phyloP scores from a whole-genome alignment of 129 eudicot genomes.

The Flaveria robusta region DNA sequence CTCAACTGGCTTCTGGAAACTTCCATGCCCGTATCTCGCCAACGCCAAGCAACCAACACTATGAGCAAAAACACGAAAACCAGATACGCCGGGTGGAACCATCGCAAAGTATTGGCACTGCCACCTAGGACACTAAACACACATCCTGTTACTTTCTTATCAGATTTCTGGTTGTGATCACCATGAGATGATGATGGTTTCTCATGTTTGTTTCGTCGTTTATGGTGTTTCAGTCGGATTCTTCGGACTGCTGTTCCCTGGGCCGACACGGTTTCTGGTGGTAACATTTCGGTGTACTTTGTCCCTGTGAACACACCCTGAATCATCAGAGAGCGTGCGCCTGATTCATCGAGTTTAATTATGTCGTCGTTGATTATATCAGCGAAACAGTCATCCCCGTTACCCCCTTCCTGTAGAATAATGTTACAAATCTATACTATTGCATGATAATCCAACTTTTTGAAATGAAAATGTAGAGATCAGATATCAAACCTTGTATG shows the following conservation, averaged over 20 bases:
- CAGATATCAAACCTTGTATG: constrained; percentile 31
- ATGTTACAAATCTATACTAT: not conserved
- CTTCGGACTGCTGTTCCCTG: constrained; percentile 72
- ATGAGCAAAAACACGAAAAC: constrained; percentile 37
- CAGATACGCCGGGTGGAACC: constrained; percentile 2
- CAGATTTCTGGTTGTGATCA: constrained; percentile 6
- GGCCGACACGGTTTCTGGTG: constrained; percentile 23
- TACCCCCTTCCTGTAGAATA: constrained; percentile 36
- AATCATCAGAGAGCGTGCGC: constrained; percentile 18
- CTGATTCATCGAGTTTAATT: constrained; percentile 63
- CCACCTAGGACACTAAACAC: constrained; percentile 21
- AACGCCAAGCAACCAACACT: constrained; percentile 22
- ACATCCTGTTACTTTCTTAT: constrained; percentile 20
- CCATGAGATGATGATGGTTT: not conserved
- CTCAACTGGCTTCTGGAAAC: constrained; percentile 12
- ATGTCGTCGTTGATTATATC: constrained; percentile 90
- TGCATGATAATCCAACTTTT: not conserved
- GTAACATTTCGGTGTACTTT: constrained; percentile 21
- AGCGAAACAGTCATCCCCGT: constrained; percentile 69
- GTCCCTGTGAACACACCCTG: constrained; percentile 25
- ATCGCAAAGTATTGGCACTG: not conserved
- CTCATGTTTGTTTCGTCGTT: not conserved
- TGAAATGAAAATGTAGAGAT: not conserved
- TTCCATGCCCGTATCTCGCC: constrained; percentile 15
- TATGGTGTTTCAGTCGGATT: constrained; percentile 42